A percentile compares a stretch with the other conserved stretches of the same genome.
These are phyloP conservation scores for Funneliformis mosseae DNA, from an alignment of 192 early-diverging fungal species.

Conservation along the genomic window DNA sequence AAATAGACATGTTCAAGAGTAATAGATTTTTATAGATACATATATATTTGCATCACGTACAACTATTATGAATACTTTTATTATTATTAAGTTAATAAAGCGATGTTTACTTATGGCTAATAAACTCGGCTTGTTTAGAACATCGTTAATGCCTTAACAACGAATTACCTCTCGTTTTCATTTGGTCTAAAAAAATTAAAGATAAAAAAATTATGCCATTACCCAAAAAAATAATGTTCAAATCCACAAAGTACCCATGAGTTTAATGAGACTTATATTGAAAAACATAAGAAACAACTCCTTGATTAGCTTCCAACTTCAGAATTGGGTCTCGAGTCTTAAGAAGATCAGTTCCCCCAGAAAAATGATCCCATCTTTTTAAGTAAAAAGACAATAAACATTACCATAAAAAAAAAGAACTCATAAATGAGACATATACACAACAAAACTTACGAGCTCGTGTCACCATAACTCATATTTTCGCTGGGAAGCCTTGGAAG, in stretches of 20 bases:
- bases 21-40: neutral
- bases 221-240: neutral
- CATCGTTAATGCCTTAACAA: no score
- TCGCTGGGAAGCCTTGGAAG: constrained; percentile 54
- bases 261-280: constrained; percentile 71
- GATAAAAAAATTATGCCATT: no score
- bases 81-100: no score
- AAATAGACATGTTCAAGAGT: neutral
- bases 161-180: no score
- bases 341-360: constrained; percentile 52
- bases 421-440: neutral
- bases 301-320: constrained; percentile 58
- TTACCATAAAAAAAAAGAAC: neutral
- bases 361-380: constrained; percentile 75
- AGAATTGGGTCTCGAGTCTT: constrained; percentile 66
- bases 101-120: no score
- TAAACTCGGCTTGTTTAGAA: no score
- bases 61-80: no score
- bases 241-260: neutral
- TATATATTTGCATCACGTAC: no score
- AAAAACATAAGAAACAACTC: constrained; percentile 76
- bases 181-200: no score
- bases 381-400: neutral
- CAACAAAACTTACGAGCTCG: constrained; percentile 55
- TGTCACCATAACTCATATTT: constrained; percentile 76